Base-by-base conservation (phyloP, 2,329 filamentous ascomycete genomes). In the Calonectria pauciramosa region DNA sequence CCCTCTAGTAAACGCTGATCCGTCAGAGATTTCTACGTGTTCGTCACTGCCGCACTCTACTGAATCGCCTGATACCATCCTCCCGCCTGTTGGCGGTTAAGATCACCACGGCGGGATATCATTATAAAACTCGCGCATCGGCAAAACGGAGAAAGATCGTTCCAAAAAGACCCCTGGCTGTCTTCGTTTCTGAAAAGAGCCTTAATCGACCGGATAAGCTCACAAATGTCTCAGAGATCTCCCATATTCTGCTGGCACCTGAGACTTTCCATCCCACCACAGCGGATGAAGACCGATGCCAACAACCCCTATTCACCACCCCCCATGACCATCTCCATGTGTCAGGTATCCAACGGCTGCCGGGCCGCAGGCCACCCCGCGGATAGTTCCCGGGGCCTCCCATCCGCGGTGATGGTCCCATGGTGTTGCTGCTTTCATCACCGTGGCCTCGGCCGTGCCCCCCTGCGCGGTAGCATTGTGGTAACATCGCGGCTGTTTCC, bases 271-370 rank as follows among this genome's bases (percentile, higher is more conserved):
- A 67, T 64, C 47, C 70, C 54, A 36, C 70, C 65, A 56, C 36
- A 49, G 44, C 70, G 70, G 70, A n/a, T 64, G 70, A 72, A 68
- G 41, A 23, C 41, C n/a, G 51, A 52, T 60, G 41, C 30, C 64
- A 68, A 26, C 64, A 68, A 26, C 34, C 13, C 13, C 13, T 18
- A n/a, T 23, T 10, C 23, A 14, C n/a, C n/a, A 32, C 49, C 70
- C 36, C 64, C 38, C 65, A 69, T 69, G 65, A 68, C 68, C 71
- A 64, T 49, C 36, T 54, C 65, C 71, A 68, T 72, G 65, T 72
- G 71, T 51, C 71, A 72, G 65, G 54, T 60, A 65, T 65, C 54
- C 64, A 64, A 54, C 70, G 70, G 70, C 36, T 49, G 11, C 32
- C 71, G 71, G 71, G 34, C 71, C 71, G 71, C 47, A 36, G 38